Percentiles rank a stretch among this genome's conserved stretches.
Evolutionary conservation across 495 filamentous ascomycete species (phyloP).

Genomic region (Endocarpon pusillum): DNA sequence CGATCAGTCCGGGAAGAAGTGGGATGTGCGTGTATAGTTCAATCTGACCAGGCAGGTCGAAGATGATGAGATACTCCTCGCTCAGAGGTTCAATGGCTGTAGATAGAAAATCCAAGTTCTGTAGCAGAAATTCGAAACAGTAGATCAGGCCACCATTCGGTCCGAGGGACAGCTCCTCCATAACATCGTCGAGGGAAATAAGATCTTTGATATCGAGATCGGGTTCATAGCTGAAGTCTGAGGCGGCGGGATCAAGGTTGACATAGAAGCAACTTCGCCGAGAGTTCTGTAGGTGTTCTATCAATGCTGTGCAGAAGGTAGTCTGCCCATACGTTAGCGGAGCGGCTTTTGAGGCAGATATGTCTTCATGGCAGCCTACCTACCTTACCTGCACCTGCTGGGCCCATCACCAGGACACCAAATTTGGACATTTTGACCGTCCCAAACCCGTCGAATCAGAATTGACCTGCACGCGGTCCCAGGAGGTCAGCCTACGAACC

Average conservation of each 20-base stretch:
- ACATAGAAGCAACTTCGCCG: constrained; percentile 89
- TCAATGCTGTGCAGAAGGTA: constrained; percentile 85
- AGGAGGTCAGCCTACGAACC: no score
- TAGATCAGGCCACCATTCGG: constrained; percentile 94
- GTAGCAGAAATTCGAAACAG: constrained; percentile 87
- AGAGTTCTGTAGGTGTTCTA: constrained; percentile 77
- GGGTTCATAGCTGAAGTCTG: constrained; percentile 76
- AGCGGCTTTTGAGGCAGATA: constrained; percentile 1
- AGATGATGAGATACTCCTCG: constrained; percentile 89
- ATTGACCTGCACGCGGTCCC: no score
- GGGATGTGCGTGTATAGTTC: constrained; percentile 97
- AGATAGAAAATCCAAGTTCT: constrained; percentile 90
- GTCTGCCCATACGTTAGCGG: constrained; percentile 33
- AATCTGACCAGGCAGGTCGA: constrained; percentile 98
- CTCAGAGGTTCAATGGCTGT: constrained; percentile 71
- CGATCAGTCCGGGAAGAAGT: constrained; percentile 69
- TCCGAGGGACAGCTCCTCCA: constrained; percentile 88
- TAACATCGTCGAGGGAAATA: constrained; percentile 91
- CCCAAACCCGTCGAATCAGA: no score
- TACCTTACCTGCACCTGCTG: constrained; percentile 75
- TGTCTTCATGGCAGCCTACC: constrained; percentile 4
- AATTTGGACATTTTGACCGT: constrained; percentile 82
- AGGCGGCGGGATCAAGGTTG: constrained; percentile 93
- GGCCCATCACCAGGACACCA: constrained; percentile 87
- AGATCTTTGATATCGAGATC: constrained; percentile 95